These are phyloP conservation scores for Ramularia collo-cygni DNA, from an alignment of 2,329 filamentous ascomycete species.

Conservation along the genomic window DNA sequence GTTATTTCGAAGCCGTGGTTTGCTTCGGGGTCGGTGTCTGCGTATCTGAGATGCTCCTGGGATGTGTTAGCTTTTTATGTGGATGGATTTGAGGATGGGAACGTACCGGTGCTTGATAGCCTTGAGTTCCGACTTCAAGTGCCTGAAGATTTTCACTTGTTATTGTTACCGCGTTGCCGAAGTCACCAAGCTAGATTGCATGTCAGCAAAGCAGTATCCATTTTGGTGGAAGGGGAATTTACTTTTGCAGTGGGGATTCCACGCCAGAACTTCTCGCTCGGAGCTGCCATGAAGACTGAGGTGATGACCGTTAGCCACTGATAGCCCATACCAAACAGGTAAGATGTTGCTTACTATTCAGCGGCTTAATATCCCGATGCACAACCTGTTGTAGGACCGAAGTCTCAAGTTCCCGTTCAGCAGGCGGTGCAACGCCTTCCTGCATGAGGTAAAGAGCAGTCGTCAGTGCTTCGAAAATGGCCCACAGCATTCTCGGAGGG, in stretches of 20 bases:
- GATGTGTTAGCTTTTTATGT: too few species aligned
- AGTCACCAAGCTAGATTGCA: not conserved
- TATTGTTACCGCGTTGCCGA: not conserved
- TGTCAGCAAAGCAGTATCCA: not conserved
- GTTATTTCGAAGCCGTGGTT: too few species aligned
- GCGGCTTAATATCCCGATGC: not conserved
- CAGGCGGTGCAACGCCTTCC: not conserved
- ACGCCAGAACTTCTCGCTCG: not conserved
- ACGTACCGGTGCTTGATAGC: not conserved
- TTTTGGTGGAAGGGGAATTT: not conserved
- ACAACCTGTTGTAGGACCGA: not conserved
- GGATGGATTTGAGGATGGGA: too few species aligned
- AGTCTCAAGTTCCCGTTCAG: not conserved
- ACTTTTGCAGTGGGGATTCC: not conserved
- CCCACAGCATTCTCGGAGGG: not conserved
- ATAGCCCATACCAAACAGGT: not conserved
- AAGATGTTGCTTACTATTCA: not conserved
- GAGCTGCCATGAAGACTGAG: not conserved
- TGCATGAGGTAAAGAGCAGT: not conserved
- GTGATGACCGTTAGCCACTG: not conserved
- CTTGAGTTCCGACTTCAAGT: not conserved
- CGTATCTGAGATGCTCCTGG: too few species aligned
- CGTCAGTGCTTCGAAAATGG: constrained; percentile 1
- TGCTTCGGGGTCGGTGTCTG: too few species aligned
- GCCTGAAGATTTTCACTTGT: not conserved